Percentiles rank a stretch among this genome's conserved stretches.
These are phyloP conservation scores for Elsinoe necatrix DNA, from an alignment of 2,329 filamentous ascomycete species.

Conservation along the genomic window DNA sequence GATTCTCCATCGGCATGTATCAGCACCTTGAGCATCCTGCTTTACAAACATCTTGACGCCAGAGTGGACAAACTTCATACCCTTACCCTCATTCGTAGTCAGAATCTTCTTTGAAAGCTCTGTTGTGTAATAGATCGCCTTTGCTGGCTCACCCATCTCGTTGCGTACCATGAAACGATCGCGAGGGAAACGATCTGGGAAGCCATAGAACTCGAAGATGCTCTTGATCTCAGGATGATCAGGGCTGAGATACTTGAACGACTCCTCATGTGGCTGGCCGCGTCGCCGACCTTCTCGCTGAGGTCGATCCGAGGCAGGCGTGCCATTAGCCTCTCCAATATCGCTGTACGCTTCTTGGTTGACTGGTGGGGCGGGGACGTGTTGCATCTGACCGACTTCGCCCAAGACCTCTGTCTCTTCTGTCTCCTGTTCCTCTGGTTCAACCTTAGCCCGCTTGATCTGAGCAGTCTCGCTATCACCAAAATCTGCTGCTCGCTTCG, in stretches of 20 bases:
- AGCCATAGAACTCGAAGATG: slow-evolving; percentile 76
- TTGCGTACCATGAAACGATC: slow-evolving; percentile 97
- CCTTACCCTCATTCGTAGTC: slow-evolving; percentile 75
- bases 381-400: slow-evolving; percentile 22
- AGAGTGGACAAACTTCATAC: slow-evolving; percentile 91
- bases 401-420: slow-evolving; percentile 22
- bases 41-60: slow-evolving; percentile 99
- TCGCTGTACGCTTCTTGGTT: slow-evolving; percentile 16
- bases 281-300: slow-evolving; percentile 20
- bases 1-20: slow-evolving; percentile 88
- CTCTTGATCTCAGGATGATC: slow-evolving; percentile 66
- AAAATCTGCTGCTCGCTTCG: slow-evolving; percentile 37
- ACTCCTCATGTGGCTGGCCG: slow-evolving; percentile 63
- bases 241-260: slow-evolving; percentile 79
- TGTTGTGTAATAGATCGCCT: slow-evolving; percentile 95
- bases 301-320: slow-evolving; percentile 5
- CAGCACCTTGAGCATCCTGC: slow-evolving; percentile 79
- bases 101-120: slow-evolving; percentile 78
- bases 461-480: slow-evolving; percentile 24
- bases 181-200: slow-evolving; percentile 75
- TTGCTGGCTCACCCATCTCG: slow-evolving; percentile 73
- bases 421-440: slow-evolving; percentile 22
- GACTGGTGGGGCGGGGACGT: slow-evolving; percentile 21
- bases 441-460: slow-evolving; percentile 32
- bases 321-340: slow-evolving; percentile 4